phyloP scores from a whole-genome alignment of 176 grass and related monocot species.

The Oryza coarctata region DNA sequence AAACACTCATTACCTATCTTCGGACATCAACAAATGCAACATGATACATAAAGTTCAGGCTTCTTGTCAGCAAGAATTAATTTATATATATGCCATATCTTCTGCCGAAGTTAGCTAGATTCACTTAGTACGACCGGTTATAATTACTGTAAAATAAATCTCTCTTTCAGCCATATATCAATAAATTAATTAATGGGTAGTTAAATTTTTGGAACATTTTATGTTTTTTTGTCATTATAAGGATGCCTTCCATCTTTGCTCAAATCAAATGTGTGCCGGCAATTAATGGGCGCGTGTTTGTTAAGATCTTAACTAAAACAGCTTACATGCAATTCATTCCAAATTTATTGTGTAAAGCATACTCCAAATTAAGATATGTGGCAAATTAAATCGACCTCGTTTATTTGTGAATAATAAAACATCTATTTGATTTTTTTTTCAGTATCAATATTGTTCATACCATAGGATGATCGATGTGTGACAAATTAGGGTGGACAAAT shows the following conservation, averaged over 20 bases:
- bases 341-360: background rate
- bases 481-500: background rate
- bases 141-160: too few relatives aligned
- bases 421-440: background rate
- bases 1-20: background rate
- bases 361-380: background rate
- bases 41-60: background rate
- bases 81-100: background rate
- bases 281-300: background rate
- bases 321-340: background rate
- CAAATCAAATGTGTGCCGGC: background rate
- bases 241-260: background rate
- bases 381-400: background rate
- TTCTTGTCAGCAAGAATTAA: background rate
- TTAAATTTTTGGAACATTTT: background rate
- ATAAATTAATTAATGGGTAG: too few relatives aligned
- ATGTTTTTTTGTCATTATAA: background rate
- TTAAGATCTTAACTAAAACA: background rate
- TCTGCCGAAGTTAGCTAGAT: too few relatives aligned
- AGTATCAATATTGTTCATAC: background rate
- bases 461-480: background rate
- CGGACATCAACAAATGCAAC: background rate
- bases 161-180: too few relatives aligned
- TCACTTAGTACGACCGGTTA: too few relatives aligned
- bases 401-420: background rate